Evolutionary conservation across 331 rosid species (phyloP).

Genomic region (Cydonia oblonga): DNA sequence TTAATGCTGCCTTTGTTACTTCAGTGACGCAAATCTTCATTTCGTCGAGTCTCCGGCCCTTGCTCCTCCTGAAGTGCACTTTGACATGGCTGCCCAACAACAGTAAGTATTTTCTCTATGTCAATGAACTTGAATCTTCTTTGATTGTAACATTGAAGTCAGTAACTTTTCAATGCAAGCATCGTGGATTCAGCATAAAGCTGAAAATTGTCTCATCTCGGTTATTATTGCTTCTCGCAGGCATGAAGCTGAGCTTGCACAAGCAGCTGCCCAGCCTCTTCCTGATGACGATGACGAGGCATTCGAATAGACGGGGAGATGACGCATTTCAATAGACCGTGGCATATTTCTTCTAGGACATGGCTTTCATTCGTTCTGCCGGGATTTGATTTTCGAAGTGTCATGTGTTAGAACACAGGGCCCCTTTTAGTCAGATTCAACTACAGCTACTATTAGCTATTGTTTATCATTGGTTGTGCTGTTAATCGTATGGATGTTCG

Average conservation of each 20-base stretch:
- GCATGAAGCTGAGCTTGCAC: constrained; percentile 39
- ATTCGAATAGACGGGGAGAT: constrained; percentile 25
- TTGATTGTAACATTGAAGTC: background rate
- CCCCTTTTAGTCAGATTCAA: background rate
- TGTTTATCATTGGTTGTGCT: constrained; percentile 1
- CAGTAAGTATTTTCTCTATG: constrained; percentile 14
- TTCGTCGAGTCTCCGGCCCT: constrained; percentile 75
- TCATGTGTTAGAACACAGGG: background rate
- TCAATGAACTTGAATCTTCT: background rate
- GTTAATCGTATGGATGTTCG: background rate
- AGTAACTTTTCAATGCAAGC: background rate
- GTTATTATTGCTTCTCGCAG: constrained; percentile 17
- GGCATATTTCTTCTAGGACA: background rate
- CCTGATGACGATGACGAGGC: constrained; percentile 57
- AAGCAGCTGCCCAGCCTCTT: constrained; percentile 49
- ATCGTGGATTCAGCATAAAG: background rate
- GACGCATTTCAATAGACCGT: constrained; percentile 24
- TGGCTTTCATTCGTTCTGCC: background rate
- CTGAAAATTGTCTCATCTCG: background rate
- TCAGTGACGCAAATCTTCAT: constrained; percentile 44
- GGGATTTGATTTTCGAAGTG: background rate
- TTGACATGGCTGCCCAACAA: constrained; percentile 42
- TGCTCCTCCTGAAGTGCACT: constrained; percentile 57
- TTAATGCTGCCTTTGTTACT: background rate
- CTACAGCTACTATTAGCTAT: background rate